Evolutionary conservation across 306 rosid genomes (phyloP).

Genomic region (Hippophae rhamnoides): DNA sequence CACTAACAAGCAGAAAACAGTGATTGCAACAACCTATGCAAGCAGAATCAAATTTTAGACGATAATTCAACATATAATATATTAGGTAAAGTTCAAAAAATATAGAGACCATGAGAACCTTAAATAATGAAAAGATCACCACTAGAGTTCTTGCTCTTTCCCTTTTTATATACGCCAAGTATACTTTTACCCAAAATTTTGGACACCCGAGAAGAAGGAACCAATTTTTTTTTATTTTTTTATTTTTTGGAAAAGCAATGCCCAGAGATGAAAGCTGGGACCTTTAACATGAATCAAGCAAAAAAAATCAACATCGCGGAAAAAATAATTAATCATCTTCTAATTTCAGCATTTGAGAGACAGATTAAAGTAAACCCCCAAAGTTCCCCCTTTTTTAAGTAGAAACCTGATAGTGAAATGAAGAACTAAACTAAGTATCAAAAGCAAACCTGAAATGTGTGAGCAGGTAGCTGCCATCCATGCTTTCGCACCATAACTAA

Average conservation of each 20-base stretch:
- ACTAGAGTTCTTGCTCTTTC: neutral
- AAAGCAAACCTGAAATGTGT: constrained; percentile 73
- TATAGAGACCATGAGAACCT: too few relatives aligned
- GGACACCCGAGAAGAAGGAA: neutral
- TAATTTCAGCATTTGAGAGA: constrained; percentile 2
- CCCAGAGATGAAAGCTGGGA: neutral
- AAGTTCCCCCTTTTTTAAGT: neutral
- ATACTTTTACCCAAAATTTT: neutral
- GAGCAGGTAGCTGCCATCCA: constrained; percentile 98
- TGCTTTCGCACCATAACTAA: constrained; percentile 81
- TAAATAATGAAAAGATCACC: neutral
- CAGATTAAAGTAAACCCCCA: constrained; percentile 31
- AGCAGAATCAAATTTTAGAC: constrained; percentile 24
- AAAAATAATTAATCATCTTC: constrained; percentile 8
- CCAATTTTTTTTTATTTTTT: too few relatives aligned
- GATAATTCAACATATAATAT: constrained; percentile 1
- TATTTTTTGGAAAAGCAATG: neutral
- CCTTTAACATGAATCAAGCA: constrained; percentile 14
- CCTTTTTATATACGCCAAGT: neutral
- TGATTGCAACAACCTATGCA: constrained; percentile 80
- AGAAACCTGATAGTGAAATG: neutral
- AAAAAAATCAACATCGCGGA: neutral
- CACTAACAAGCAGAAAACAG: constrained; percentile 80
- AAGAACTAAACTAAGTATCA: neutral
- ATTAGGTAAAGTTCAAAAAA: too few relatives aligned